Conservation (phyloP, 2,329 filamentous ascomycete genomes). For the Lomentospora prolificans region DNA sequence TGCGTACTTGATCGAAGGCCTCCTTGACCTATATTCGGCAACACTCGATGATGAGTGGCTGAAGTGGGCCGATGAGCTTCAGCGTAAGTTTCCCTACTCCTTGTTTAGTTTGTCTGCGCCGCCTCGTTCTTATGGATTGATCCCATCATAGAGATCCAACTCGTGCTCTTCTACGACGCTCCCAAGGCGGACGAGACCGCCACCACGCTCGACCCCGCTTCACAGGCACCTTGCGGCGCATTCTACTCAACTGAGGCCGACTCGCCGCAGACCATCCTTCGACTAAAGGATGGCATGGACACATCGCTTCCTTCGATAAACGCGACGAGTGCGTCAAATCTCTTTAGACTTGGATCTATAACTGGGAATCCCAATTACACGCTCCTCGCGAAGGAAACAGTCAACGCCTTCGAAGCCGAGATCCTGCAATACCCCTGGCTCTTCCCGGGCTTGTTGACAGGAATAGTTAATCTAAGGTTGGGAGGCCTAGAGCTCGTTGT, state of each 20-base stretch:
- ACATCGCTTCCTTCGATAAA: conserved; percentile 85
- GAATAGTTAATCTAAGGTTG: conserved; percentile 64
- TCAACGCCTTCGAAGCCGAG: conserved; percentile 82
- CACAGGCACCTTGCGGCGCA: conserved; percentile 38
- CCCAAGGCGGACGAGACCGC: conserved; percentile 15
- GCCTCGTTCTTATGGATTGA: conserved; percentile 11
- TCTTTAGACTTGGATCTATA: conserved; percentile 68
- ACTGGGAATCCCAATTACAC: conserved; percentile 57
- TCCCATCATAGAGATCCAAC: conserved; percentile 54
- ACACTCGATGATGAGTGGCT: conserved; percentile 70
- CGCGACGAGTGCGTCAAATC: conserved; percentile 72
- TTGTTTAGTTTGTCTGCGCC: not conserved
- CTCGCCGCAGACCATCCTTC: conserved; percentile 64
- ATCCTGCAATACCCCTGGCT: conserved; percentile 88
- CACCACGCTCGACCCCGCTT: conserved; percentile 4
- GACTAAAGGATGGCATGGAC: conserved; percentile 93
- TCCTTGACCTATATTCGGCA: conserved; percentile 75
- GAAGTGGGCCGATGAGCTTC: conserved; percentile 71
- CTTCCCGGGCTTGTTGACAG: conserved; percentile 70
- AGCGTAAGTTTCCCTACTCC: conserved; percentile 41
- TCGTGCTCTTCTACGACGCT: conserved; percentile 66
- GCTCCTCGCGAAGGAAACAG: conserved; percentile 59
- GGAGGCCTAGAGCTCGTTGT: conserved; percentile 42
- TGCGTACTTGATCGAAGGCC: conserved; percentile 73
- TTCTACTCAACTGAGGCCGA: conserved; percentile 63